Percentiles rank a stretch among this genome's conserved stretches.
phyloP scores from a whole-genome alignment of 2,329 filamentous ascomycete genomes.

The Aspergillus fischeri region DNA sequence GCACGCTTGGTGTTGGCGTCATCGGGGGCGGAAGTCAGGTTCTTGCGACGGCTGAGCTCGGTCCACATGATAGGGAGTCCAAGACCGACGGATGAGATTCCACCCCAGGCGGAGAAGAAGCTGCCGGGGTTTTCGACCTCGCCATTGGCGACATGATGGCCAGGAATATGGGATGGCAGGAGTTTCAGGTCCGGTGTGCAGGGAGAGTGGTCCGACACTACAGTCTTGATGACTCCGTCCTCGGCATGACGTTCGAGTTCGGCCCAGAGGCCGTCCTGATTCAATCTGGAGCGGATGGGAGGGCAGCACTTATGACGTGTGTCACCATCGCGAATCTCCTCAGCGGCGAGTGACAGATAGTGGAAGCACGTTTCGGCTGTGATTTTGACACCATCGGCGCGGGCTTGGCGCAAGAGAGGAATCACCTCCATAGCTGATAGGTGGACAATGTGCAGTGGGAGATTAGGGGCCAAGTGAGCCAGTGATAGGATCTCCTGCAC shows the following conservation, averaged over 20 bases:
- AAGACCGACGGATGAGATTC: slow-evolving; percentile 88
- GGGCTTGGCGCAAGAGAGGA: slow-evolving; percentile 70
- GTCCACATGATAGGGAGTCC: slow-evolving; percentile 89
- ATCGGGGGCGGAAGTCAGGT: slow-evolving; percentile 37
- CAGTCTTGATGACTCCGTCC: slow-evolving; percentile 80
- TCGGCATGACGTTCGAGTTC: slow-evolving; percentile 60
- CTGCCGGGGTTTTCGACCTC: slow-evolving; percentile 56
- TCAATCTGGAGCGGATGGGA: slow-evolving; percentile 74
- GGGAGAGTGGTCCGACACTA: slow-evolving; percentile 93
- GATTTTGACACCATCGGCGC: slow-evolving; percentile 71
- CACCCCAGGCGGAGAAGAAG: slow-evolving; percentile 95
- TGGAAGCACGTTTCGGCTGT: slow-evolving; percentile 96
- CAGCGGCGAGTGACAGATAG: slow-evolving; percentile 79
- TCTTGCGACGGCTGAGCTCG: slow-evolving; percentile 60
- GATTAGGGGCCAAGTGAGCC: slow-evolving; percentile 71
- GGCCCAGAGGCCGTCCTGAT: slow-evolving; percentile 82
- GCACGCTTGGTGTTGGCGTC: slow-evolving; percentile 45
- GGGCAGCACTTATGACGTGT: slow-evolving; percentile 94
- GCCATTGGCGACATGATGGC: slow-evolving; percentile 32
- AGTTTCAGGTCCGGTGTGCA: slow-evolving; percentile 94
- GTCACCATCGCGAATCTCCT: slow-evolving; percentile 77
- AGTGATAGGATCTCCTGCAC: slow-evolving; percentile 81
- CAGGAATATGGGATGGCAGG: slow-evolving; percentile 66
- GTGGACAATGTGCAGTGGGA: slow-evolving; percentile 91
- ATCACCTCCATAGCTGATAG: slow-evolving; percentile 86